Percentiles rank a stretch among this genome's conserved stretches.
These are phyloP conservation scores for Karstenula rhodostoma DNA, from an alignment of 2,329 filamentous ascomycete species.

Conservation along the genomic window DNA sequence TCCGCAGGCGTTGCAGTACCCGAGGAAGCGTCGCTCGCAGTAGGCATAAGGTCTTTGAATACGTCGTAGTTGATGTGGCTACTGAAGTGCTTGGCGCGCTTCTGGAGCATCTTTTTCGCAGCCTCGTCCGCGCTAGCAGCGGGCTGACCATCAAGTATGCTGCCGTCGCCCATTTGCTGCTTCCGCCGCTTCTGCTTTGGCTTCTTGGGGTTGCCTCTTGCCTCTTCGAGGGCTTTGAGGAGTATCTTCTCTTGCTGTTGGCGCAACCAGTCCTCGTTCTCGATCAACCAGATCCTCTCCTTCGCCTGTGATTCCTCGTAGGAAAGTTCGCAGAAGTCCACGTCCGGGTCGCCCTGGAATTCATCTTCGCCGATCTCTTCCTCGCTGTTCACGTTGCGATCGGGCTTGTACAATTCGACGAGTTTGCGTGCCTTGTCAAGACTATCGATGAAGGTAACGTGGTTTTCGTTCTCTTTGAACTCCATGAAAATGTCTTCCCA, in stretches of 20 bases:
- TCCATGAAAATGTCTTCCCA: slow-evolving; percentile 42
- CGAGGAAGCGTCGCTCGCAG: slow-evolving; percentile 14
- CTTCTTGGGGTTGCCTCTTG: slow-evolving; percentile 58
- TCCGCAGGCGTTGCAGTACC: slow-evolving; percentile 30
- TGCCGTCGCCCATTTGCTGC: slow-evolving; percentile 50
- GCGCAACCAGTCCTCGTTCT: slow-evolving; percentile 93
- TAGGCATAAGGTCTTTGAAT: slow-evolving; percentile 52
- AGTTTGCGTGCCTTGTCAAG: slow-evolving; percentile 41
- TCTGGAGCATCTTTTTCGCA: slow-evolving; percentile 55
- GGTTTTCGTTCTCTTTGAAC: slow-evolving; percentile 39
- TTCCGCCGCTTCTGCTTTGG: slow-evolving; percentile 55
- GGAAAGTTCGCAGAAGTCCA: slow-evolving; percentile 76
- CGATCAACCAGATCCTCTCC: slow-evolving; percentile 91
- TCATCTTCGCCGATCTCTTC: slow-evolving; percentile 78
- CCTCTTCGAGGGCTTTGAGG: slow-evolving; percentile 70
- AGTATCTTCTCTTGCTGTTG: slow-evolving; percentile 85
- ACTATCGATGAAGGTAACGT: slow-evolving; percentile 36
- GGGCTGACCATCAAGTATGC: slow-evolving; percentile 54
- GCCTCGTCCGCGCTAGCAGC: slow-evolving; percentile 55
- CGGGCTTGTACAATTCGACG: slow-evolving; percentile 34
- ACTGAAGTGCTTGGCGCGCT: slow-evolving; percentile 53
- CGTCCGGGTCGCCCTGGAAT: slow-evolving; percentile 89
- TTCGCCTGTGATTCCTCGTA: slow-evolving; percentile 80
- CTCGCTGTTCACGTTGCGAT: slow-evolving; percentile 32
- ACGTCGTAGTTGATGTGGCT: slow-evolving; percentile 58